Evolutionary conservation across 2,329 filamentous ascomycete species (phyloP), one percentile per base, ranked within the genome.

Genomic region (Arthroderma sp.): DNA sequence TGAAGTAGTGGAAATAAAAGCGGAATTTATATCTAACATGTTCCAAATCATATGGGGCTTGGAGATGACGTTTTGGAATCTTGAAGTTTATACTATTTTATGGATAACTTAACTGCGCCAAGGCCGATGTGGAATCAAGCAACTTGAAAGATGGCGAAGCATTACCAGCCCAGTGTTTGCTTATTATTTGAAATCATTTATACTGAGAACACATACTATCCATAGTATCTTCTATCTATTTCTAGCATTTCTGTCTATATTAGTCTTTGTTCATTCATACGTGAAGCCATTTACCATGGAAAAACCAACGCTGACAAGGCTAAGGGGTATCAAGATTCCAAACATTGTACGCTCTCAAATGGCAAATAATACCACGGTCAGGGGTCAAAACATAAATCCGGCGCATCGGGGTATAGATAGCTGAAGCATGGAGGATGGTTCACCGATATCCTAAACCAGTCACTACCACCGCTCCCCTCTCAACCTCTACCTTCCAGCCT

Each of bases 401-500:
- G n/a, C 4, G 3, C 23, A 8, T 13, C 19, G 9, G 39, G 2
- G 3, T 37, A 8, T 13, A 38, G 13, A 15, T 23, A 7, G 9
- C 37, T 7, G 4, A 23, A 23, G 39, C 6, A 33, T 7, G 19
- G 15, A n/a, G 33, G 47, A 28, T 7, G 33, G 1, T 35, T 41
- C 59, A 71, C 54, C 61, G 61, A 35, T 61, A 66, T 44, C 66
- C 71, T 55, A 73, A 68, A 0, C 91, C 91, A 9, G 75, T 82
- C 15, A 96, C 81, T 54, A 84, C 73, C 65, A 91, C 79, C 38
- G 81, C 79, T 0, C 90, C 91, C 28, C 81, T 83, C 44, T 83
- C 79, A 47, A 86, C 78, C 67, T 89, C 81, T 35, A 93, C 76
- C 67, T 81, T 89, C 91, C 91, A 97, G 0, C 90, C 90, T 60